phyloP scores from a whole-genome alignment of 1,284 basidiomycete species.

The Apiotrichum gamsii region DNA sequence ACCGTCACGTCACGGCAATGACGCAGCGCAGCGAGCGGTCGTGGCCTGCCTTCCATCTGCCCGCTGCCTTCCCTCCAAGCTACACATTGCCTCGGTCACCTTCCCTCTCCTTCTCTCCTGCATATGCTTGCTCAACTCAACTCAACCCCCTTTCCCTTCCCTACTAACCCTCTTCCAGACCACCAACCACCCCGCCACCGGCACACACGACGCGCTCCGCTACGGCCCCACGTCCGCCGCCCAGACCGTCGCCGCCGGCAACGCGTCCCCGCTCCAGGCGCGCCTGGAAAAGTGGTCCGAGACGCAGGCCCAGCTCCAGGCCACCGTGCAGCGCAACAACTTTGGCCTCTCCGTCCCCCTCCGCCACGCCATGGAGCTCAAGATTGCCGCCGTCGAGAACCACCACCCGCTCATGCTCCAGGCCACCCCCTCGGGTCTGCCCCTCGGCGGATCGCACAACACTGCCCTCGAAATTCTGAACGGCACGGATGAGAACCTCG shows the following conservation, averaged over 20 bases:
- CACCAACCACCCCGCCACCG: conserved; percentile 40
- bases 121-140: neutral
- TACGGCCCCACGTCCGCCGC: conserved; percentile 39
- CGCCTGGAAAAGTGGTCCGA: conserved; percentile 71
- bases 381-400: conserved; percentile 59
- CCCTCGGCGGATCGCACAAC: conserved; percentile 54
- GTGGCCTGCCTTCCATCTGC: too few relatives aligned
- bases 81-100: too few relatives aligned
- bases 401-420: conserved; percentile 39
- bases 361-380: conserved; percentile 86
- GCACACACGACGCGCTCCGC: conserved; percentile 43
- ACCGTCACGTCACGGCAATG: too few relatives aligned
- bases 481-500: conserved; percentile 78
- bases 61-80: too few relatives aligned
- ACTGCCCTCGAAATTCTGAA: conserved; percentile 82
- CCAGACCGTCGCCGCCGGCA: conserved; percentile 31
- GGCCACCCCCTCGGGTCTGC: conserved; percentile 33
- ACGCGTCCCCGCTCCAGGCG: conserved; percentile 37
- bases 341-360: conserved; percentile 85
- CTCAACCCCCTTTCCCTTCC: too few relatives aligned
- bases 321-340: conserved; percentile 76
- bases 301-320: conserved; percentile 79
- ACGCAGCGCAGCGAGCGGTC: too few relatives aligned
- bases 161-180: conserved; percentile 17
- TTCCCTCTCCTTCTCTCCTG: neutral